A percentile compares a stretch with the other conserved stretches of the same genome.
Evolutionary conservation across 2,329 filamentous ascomycete genomes (phyloP).

Genomic region (Aureobasidium vineae): DNA sequence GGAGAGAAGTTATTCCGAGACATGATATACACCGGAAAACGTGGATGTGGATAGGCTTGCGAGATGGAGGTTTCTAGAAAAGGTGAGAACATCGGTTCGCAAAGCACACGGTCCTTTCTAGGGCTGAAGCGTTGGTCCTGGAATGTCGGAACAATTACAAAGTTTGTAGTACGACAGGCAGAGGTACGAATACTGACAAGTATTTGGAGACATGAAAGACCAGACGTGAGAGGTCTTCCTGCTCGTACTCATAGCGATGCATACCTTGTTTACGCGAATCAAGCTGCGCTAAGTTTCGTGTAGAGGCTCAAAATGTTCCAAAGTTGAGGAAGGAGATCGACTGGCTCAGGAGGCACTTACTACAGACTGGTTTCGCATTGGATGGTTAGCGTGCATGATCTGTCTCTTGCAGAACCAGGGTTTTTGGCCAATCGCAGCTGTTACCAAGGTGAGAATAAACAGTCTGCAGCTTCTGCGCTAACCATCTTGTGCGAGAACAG

Average conservation of each 20-base stretch:
- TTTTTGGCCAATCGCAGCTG: too few relatives aligned
- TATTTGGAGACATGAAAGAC: neutral
- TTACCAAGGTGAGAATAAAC: too few relatives aligned
- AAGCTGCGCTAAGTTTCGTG: neutral
- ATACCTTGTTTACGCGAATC: neutral
- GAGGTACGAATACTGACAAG: neutral
- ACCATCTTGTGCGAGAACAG: too few relatives aligned
- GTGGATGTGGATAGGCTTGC: conserved; percentile 11
- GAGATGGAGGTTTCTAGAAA: conserved; percentile 11
- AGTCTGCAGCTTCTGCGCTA: too few relatives aligned
- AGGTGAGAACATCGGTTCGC: conserved; percentile 5
- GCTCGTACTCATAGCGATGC: neutral
- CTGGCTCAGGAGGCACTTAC: neutral
- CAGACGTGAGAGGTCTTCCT: neutral
- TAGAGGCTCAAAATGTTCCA: neutral
- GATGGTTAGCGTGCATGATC: too few relatives aligned
- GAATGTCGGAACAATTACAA: neutral
- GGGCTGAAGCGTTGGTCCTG: conserved; percentile 12
- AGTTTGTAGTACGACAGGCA: neutral
- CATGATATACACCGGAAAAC: conserved; percentile 1
- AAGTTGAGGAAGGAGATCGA: neutral
- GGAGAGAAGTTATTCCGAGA: neutral
- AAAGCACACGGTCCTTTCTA: conserved; percentile 1
- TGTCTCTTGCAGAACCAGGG: too few relatives aligned
- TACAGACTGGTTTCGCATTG: too few relatives aligned